Evolutionary conservation across 805 yeast genomes (phyloP).

Genomic region (Groenewaldozyma tartarivorans): DNA sequence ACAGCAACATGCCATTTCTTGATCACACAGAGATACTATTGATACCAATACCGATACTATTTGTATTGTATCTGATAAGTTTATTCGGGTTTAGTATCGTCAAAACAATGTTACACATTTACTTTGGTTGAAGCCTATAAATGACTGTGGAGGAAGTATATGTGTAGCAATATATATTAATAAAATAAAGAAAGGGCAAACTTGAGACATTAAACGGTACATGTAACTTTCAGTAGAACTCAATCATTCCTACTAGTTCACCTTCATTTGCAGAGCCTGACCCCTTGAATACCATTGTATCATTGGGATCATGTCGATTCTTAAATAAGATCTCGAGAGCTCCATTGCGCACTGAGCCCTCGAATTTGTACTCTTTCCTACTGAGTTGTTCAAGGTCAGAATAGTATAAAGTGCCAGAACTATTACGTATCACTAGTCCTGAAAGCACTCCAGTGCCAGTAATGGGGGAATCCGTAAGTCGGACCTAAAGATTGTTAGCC

Average conservation of each 20-base stretch:
- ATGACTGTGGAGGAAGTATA: not conserved
- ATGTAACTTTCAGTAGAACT: slow-evolving; percentile 9
- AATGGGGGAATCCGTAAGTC: slow-evolving; percentile 12
- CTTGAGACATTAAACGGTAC: not conserved
- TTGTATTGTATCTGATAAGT: slow-evolving; percentile 49
- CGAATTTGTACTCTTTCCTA: slow-evolving; percentile 14
- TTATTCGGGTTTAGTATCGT: slow-evolving; percentile 68
- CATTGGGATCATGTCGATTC: slow-evolving; percentile 9
- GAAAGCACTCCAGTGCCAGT: slow-evolving; percentile 18
- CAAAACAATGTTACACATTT: slow-evolving; percentile 44
- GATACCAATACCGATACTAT: slow-evolving; percentile 54
- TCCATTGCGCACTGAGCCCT: slow-evolving; percentile 13
- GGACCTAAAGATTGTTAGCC: slow-evolving; percentile 4
- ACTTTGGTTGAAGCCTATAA: slow-evolving; percentile 24
- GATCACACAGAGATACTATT: slow-evolving; percentile 53
- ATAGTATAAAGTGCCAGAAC: slow-evolving; percentile 16
- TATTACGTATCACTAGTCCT: slow-evolving; percentile 1
- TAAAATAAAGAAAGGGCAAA: not conserved
- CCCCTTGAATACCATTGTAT: slow-evolving; percentile 12
- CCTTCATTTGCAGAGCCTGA: slow-evolving; percentile 6
- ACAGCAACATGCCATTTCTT: slow-evolving; percentile 61
- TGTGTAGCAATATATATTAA: not conserved
- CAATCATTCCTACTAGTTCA: slow-evolving; percentile 15
- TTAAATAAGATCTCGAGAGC: slow-evolving; percentile 13
- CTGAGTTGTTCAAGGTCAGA: slow-evolving; percentile 16